Evolutionary conservation across 1,139 yeast genomes (phyloP).

Genomic region (Spathaspora jeffriesii): DNA sequence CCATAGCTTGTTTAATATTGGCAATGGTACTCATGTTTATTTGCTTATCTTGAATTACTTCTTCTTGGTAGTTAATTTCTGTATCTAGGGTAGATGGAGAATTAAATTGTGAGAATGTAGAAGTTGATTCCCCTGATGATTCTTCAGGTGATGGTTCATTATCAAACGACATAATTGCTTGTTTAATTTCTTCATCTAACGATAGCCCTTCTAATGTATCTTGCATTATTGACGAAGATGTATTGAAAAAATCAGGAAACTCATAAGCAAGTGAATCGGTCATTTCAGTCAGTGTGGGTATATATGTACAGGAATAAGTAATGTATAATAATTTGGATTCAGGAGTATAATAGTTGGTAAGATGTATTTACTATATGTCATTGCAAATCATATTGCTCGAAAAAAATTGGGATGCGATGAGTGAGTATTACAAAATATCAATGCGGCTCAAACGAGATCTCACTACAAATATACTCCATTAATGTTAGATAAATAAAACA

Average conservation of each 20-base stretch:
- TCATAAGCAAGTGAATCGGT: conserved; percentile 2
- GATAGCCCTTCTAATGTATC: conserved; percentile 3
- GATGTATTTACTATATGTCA: not conserved
- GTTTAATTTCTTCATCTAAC: conserved; percentile 6
- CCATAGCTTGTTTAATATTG: conserved; percentile 29
- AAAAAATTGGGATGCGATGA: conserved; percentile 1
- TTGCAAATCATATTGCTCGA: not conserved
- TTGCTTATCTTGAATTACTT: not conserved
- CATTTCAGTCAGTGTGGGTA: not conserved
- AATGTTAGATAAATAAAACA: not conserved
- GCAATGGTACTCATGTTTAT: conserved; percentile 21
- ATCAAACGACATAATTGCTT: conserved; percentile 5
- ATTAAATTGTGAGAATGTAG: conserved; percentile 1
- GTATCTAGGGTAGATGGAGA: conserved; percentile 4
- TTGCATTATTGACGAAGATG: not conserved
- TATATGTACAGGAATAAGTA: not conserved
- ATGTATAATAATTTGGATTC: not conserved
- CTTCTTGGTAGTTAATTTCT: conserved; percentile 1
- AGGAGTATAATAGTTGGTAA: no score
- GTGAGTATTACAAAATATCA: not conserved
- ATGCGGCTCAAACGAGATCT: not conserved
- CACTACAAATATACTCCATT: not conserved
- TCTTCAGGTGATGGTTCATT: not conserved
- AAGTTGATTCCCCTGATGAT: not conserved
- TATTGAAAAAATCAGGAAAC: conserved; percentile 4